These are phyloP conservation scores for Ogataea pini DNA, from an alignment of 805 yeast species.

Conservation along the genomic window DNA sequence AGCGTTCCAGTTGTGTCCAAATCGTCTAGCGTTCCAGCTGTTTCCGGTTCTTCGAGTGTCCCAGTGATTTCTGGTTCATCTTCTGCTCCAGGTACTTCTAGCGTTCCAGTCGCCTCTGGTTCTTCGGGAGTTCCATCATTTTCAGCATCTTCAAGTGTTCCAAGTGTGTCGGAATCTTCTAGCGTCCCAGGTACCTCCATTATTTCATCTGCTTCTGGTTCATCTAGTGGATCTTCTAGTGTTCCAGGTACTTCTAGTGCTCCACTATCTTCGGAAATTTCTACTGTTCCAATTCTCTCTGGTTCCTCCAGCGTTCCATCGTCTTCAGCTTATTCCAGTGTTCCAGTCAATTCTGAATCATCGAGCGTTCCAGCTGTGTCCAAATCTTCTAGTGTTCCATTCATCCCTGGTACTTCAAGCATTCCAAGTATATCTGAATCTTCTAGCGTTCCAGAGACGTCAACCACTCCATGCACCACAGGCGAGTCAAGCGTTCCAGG, in stretches of 20 bases:
- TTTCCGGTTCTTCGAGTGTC: no score
- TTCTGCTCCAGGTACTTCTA: no score
- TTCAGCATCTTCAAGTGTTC: no score
- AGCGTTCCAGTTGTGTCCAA: background rate
- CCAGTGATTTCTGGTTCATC: no score
- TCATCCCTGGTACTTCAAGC: background rate
- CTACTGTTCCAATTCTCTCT: background rate
- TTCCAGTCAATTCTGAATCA: background rate
- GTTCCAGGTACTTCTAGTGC: no score
- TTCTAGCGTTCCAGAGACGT: background rate
- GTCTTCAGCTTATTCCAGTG: background rate
- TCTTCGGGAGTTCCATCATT: background rate
- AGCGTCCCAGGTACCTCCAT: background rate
- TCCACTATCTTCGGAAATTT: background rate
- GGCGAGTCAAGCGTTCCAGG: background rate
- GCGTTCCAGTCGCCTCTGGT: no score
- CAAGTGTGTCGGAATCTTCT: background rate
- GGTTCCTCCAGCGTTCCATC: background rate
- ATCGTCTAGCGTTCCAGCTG: no score
- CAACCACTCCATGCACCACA: background rate
- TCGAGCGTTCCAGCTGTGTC: background rate
- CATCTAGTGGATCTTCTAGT: background rate
- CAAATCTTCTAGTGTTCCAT: background rate
- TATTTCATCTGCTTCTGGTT: no score
- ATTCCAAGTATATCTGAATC: background rate